Conservation (phyloP, 306 rosid genomes). For the Fragaria iinumae region DNA sequence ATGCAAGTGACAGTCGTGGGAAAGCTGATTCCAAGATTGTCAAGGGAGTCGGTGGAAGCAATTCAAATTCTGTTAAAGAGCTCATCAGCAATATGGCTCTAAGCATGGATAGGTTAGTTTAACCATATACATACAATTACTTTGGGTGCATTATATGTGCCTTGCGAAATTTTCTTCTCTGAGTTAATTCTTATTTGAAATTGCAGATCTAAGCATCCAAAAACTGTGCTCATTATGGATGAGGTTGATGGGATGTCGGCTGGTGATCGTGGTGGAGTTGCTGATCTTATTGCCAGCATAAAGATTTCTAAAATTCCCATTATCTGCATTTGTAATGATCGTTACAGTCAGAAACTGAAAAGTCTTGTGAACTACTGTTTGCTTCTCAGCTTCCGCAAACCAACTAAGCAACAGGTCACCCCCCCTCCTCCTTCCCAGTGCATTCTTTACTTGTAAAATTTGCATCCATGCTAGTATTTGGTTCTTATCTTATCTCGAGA, state of each 20-base stretch:
- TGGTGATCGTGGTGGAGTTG: constrained; percentile 98
- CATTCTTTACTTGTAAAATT: not conserved
- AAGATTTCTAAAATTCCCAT: constrained; percentile 91
- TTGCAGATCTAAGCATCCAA: constrained; percentile 66
- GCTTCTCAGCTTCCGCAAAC: constrained; percentile 85
- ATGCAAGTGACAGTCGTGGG: constrained; percentile 97
- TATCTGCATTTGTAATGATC: constrained; percentile 96
- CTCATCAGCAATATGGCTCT: constrained; percentile 66
- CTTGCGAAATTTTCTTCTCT: constrained; percentile 18
- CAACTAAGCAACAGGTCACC: constrained; percentile 90
- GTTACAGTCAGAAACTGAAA: constrained; percentile 93
- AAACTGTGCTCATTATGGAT: constrained; percentile 94
- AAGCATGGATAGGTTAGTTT: constrained; percentile 62
- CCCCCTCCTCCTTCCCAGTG: not conserved
- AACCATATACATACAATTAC: constrained; percentile 1
- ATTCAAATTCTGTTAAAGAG: constrained; percentile 81
- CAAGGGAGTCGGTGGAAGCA: constrained; percentile 92
- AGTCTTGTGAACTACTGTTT: constrained; percentile 94
- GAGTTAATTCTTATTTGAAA: constrained; percentile 21
- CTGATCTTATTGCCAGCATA: constrained; percentile 93
- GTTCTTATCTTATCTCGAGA: not conserved
- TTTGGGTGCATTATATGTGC: constrained; percentile 18
- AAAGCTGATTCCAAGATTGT: constrained; percentile 89
- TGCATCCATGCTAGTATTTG: not conserved
- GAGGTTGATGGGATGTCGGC: constrained; percentile 99